Conservation (phyloP, 73 alveolate genomes). For the Blepharisma stoltei region DNA sequence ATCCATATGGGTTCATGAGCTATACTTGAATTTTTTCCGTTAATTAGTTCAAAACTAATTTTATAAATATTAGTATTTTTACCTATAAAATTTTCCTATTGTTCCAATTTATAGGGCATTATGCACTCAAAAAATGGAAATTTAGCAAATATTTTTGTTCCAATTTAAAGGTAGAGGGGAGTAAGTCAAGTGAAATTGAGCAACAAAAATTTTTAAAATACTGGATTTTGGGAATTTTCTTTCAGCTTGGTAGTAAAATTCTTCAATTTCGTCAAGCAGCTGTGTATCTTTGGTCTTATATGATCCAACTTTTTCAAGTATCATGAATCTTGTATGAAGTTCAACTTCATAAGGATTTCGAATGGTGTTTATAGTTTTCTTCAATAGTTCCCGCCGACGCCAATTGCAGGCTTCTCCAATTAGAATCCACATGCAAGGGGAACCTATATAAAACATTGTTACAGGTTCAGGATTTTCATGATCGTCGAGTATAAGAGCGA, state of each 20-base stretch:
- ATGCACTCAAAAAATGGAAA: too few relatives aligned
- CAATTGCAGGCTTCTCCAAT: neutral
- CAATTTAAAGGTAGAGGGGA: too few relatives aligned
- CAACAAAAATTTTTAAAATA: slow-evolving; percentile 11
- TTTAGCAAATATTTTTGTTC: too few relatives aligned
- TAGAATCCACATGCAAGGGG: slow-evolving; percentile 16
- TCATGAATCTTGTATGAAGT: slow-evolving; percentile 20
- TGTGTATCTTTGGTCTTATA: slow-evolving; percentile 4
- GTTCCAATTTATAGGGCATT: too few relatives aligned
- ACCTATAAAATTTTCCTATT: too few relatives aligned
- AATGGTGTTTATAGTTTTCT: slow-evolving; percentile 7
- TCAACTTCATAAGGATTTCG: slow-evolving; percentile 20
- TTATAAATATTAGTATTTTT: too few relatives aligned
- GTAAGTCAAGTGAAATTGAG: slow-evolving; percentile 23
- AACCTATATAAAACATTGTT: slow-evolving; percentile 1
- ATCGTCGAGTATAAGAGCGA: neutral
- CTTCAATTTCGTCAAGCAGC: slow-evolving; percentile 12
- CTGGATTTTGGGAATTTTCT: slow-evolving; percentile 25
- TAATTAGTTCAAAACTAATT: too few relatives aligned
- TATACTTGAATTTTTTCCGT: too few relatives aligned
- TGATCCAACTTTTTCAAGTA: slow-evolving; percentile 1
- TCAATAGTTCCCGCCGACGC: neutral
- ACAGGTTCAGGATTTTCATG: slow-evolving; percentile 7
- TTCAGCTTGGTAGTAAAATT: slow-evolving; percentile 25
- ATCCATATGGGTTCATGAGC: too few relatives aligned